A percentile compares a stretch with the other conserved stretches of the same genome.
phyloP scores from a whole-genome alignment of 2,329 filamentous ascomycete species.

The Fusarium irregulare region DNA sequence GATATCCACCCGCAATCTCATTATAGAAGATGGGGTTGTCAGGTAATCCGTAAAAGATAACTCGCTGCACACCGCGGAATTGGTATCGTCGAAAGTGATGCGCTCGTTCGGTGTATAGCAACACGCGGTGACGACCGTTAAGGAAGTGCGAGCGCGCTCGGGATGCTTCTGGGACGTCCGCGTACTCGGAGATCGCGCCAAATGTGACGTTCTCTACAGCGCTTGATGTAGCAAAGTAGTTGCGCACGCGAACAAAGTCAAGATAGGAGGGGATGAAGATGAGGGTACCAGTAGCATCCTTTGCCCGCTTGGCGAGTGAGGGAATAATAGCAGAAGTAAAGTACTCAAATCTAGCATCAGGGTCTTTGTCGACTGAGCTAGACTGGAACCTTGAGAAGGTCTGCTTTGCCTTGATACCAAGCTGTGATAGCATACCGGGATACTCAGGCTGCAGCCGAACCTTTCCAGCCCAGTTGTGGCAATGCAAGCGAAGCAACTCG shows the following conservation, averaged over 20 bases:
- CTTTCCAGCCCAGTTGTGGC: conserved; percentile 85
- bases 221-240: conserved; percentile 83
- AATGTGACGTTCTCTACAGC: conserved; percentile 67
- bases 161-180: conserved; percentile 79
- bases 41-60: conserved; percentile 91
- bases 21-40: conserved; percentile 87
- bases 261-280: conserved; percentile 94
- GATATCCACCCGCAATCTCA: conserved; percentile 77
- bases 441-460: conserved; percentile 78
- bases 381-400: conserved; percentile 90
- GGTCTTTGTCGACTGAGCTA: conserved; percentile 76
- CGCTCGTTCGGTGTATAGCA: conserved; percentile 94
- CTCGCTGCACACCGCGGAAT: conserved; percentile 80
- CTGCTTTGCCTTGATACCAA: conserved; percentile 80
- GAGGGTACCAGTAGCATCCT: conserved; percentile 75
- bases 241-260: conserved; percentile 93
- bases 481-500: conserved; percentile 78
- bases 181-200: conserved; percentile 90
- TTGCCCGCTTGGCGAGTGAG: conserved; percentile 74
- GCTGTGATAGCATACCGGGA: conserved; percentile 76
- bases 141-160: conserved; percentile 90
- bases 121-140: conserved; percentile 80
- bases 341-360: conserved; percentile 89
- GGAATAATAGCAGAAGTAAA: conserved; percentile 87
- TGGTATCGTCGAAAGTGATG: conserved; percentile 95